Evolutionary conservation across 352 stramenopile species (phyloP).

Genomic region (Phytophthora palmivora): DNA sequence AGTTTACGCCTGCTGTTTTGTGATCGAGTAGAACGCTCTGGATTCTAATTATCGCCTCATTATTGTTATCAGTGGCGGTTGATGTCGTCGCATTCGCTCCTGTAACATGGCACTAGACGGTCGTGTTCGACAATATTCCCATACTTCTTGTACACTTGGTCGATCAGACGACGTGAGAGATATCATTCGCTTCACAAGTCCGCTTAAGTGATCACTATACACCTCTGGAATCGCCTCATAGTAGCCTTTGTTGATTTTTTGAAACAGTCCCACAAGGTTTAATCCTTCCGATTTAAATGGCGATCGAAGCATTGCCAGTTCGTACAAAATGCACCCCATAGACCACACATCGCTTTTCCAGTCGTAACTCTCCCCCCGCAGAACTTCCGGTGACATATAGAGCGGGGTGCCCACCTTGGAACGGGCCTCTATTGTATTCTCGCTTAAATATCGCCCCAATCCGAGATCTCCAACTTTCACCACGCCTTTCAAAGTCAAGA

Average conservation of each 20-base stretch:
- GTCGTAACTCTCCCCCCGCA: constrained; percentile 93
- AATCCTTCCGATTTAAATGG: constrained; percentile 95
- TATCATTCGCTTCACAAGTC: constrained; percentile 77
- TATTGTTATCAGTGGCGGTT: constrained; percentile 30
- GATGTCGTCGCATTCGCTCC: constrained; percentile 30
- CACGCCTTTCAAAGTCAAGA: constrained; percentile 90
- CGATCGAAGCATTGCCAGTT: constrained; percentile 93
- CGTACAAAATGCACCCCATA: constrained; percentile 96
- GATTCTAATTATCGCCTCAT: constrained; percentile 7
- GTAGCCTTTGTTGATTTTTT: constrained; percentile 92
- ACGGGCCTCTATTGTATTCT: constrained; percentile 84
- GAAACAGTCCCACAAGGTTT: constrained; percentile 92
- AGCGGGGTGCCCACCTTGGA: constrained; percentile 94
- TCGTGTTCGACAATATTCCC: constrained; percentile 50
- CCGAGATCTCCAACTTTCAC: constrained; percentile 92
- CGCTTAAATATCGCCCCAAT: constrained; percentile 78
- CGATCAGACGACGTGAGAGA: constrained; percentile 64
- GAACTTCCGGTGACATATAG: constrained; percentile 96
- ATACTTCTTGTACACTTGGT: constrained; percentile 73
- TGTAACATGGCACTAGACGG: constrained; percentile 45
- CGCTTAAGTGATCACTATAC: constrained; percentile 70
- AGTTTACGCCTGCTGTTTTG: constrained; percentile 21
- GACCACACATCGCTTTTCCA: constrained; percentile 97
- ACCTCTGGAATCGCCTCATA: constrained; percentile 68
- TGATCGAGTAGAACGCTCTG: constrained; percentile 7